Base-by-base conservation (phyloP, 164 flowering plant species). In the Vitis cinerea region DNA sequence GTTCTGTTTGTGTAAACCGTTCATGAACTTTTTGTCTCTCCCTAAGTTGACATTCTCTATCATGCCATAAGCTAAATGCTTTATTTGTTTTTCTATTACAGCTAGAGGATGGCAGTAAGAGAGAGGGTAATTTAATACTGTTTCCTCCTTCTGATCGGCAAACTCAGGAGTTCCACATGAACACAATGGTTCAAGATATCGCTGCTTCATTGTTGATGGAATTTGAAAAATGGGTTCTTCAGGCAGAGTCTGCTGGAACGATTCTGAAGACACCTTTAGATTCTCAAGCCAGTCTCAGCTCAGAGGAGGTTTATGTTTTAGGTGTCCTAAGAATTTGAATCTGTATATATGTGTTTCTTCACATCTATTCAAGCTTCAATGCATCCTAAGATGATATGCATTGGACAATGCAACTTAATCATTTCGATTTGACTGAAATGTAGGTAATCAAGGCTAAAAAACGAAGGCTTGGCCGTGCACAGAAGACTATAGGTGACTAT, bases 241-340 rank as follows among this genome's bases (percentile, higher is more conserved):
- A 87, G 69, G 98, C 97, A n/a, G 98, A 96, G 76, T 93, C 99
- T 58, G 80, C 92, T 63, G 99, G 99, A 75, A 90, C 98, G 51
- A 89, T 92, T 83, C 75, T 96, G 73, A 96, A 93, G 88, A 96
- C 99, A 50, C 99, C 99, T 53, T 77, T 96, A 71, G 99, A 96
- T 85, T 96, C 99, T 78, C 99, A 96, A 89, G 88, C 99, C 71
- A 96, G 90, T 89, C 97, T 96, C 75, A 87, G 85, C 88, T 96
- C 99, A 82, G 99, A 96, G 97, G 99, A 96, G 99, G 99, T 96
- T 84, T 80, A 83, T 84, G 72, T 84, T 83, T 37, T 92, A 90
- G 97, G 97, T 90, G 92, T 92, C 86, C 83, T 81, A 75, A 79
- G 72, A 73, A 79, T 85, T 85, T 78, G 72, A 54, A 53, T 62